phyloP scores from a whole-genome alignment of 2,329 filamentous ascomycete species.

The Aspergillus fijiensis region DNA sequence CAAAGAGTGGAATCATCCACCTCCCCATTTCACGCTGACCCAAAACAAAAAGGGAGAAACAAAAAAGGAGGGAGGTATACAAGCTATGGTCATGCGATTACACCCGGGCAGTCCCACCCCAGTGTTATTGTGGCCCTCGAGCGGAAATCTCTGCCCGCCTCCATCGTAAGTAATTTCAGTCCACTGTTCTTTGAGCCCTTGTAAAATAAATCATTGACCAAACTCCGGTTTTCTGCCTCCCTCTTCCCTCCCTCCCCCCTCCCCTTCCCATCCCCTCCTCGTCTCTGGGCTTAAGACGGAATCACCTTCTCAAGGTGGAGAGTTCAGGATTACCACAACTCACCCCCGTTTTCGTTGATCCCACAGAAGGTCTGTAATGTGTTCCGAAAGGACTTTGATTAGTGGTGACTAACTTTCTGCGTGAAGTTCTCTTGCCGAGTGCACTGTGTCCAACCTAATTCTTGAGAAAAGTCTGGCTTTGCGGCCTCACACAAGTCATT shows the following conservation, averaged over 20 bases:
- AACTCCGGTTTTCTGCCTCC: background rate
- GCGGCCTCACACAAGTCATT: background rate
- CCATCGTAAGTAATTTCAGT: slow-evolving; percentile 4
- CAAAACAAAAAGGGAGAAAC: too few relatives aligned
- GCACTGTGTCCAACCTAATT: slow-evolving; percentile 8
- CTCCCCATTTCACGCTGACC: too few relatives aligned
- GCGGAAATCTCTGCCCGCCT: slow-evolving; percentile 21
- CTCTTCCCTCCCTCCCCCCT: background rate
- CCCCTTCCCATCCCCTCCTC: background rate
- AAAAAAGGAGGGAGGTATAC: too few relatives aligned
- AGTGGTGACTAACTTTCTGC: background rate
- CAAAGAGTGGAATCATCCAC: too few relatives aligned
- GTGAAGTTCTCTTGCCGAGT: slow-evolving; percentile 10
- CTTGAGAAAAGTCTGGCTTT: background rate
- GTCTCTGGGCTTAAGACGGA: background rate
- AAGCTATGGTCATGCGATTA: background rate
- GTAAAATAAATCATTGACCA: background rate
- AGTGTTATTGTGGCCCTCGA: slow-evolving; percentile 7
- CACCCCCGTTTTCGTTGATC: background rate
- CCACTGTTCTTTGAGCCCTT: background rate
- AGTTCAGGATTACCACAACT: background rate
- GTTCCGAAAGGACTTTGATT: background rate
- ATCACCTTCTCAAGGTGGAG: background rate
- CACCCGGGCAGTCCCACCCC: background rate
- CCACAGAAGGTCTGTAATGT: background rate